phyloP scores from a whole-genome alignment of 192 early-diverging fungal species.

The Backusella tuberculispora region DNA sequence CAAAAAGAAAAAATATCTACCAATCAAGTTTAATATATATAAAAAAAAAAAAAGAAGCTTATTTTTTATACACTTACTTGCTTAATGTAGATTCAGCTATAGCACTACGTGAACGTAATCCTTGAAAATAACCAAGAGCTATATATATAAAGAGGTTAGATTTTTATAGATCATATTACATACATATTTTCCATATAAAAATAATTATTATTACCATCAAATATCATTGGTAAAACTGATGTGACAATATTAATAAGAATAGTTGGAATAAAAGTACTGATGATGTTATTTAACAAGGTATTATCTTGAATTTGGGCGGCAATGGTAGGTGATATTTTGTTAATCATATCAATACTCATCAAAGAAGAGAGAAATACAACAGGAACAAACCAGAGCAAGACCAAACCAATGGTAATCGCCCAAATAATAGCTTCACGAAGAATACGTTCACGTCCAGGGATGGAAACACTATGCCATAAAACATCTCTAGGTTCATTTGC shows the following conservation, averaged over 20 bases:
- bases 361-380: conserved; percentile 66
- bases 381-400: conserved; percentile 75
- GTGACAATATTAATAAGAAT: conserved; percentile 68
- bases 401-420: conserved; percentile 58
- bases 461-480: conserved; percentile 67
- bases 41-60: not conserved
- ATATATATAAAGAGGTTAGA: not conserved
- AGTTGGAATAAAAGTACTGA: conserved; percentile 71
- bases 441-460: conserved; percentile 54
- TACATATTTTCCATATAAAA: not conserved
- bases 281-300: conserved; percentile 52
- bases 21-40: not conserved
- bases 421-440: conserved; percentile 56
- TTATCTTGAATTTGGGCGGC: conserved; percentile 44
- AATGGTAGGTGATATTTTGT: conserved; percentile 57
- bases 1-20: conserved; percentile 69
- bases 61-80: conserved; percentile 19
- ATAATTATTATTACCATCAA: conserved; percentile 48
- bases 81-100: conserved; percentile 39
- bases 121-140: conserved; percentile 40
- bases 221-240: conserved; percentile 66
- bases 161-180: no score
- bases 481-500: conserved; percentile 78
- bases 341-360: conserved; percentile 60
- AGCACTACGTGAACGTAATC: conserved; percentile 35